Evolutionary conservation across 192 early-diverging fungal genomes (phyloP), one percentile per base, ranked within the genome.

Genomic region (Umbelopsis ramanniana): DNA sequence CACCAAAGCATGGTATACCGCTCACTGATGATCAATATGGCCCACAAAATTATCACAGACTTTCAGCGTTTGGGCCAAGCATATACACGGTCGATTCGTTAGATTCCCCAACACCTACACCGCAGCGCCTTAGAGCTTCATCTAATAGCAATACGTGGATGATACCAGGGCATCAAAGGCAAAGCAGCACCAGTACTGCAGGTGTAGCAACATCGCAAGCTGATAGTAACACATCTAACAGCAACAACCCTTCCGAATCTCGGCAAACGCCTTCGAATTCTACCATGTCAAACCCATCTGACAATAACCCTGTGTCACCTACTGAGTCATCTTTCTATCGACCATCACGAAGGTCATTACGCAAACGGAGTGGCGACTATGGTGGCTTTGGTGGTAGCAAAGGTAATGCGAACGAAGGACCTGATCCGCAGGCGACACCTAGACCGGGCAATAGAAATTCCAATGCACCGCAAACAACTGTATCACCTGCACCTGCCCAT

Each of bases 301-400:
- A 63, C 11, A 12, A 12, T 19, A 50, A 21, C 26, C 57, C 57
- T 37, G 26, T 63, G n/a, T 63, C 57, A 37, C 57, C 57, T n/a
- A 63, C 57, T 37, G 57, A 63, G 17, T 38, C 57, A n/a, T n/a
- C 48, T 21, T 63, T 63, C 19, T 63, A 63, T n/a, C 57, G 57
- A 37, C 57, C 57, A 37, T 63, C 57, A 2, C 57, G 57, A 63
- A 29, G 57, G 35, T 63, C 57, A 6, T n/a, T 63, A 37, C 57
- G 57, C 7, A 63, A 63, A 63, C 26, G 57, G 14, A 63, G 57
- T 35, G 57, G 57, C 3, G 57, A 63, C 10, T 37, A 37, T 37
- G 33, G 57, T 14, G 14, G 33, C 35, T 63, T 63, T 37, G 29
- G 26, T 6, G 26, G 10, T 17, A 35, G 4, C 0, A 63, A 26